Base-by-base conservation (phyloP, 768 basidiomycete species). In the Podaxis sp. region DNA sequence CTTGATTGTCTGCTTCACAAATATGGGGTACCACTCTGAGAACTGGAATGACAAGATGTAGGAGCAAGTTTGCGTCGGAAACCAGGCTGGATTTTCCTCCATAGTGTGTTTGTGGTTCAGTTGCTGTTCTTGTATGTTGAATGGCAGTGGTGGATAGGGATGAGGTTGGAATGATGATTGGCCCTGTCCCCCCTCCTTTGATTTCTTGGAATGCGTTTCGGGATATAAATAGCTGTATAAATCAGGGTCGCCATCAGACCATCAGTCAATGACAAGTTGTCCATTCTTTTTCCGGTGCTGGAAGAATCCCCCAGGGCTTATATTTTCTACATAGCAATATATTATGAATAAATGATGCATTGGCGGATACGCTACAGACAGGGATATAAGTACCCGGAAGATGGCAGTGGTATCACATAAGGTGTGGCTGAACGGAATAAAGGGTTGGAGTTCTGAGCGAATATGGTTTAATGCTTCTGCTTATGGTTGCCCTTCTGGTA, bases 21-120 rank as follows among this genome's bases (percentile, higher is more conserved):
- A 94, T 7, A 66, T 70, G 4, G 92, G 85, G 69, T 93, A 93
- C 94, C 94, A 96, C 2, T 85, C 84, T 1, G 93, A 94, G 67
- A 92, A 91, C 60, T 93, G 92, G 70, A 91, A 94, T 3, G 83
- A 77, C 12, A 89, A 78, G 59, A 93, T 77, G 68, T 87, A 84
- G 4, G 77, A 70, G 15, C 75, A 72, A 2, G 82, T 80, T 36
- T 82, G 74, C 2, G 67, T 41, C 17, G 90, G 91, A 70, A 90
- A 91, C 47, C 80, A 66, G 17, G 72, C 57, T 17, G 65, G 19
- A 51, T 56, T 56, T 55, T 55, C 61, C 2, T 49, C 33, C 54
- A 62, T 55, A 22, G 43, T 8, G 61, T 55, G 24, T n/a, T 17
- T n/a, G 54, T 41, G 27, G 36, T 19, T 59, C 9, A 12, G 49